Base-by-base conservation (phyloP, 2,329 filamentous ascomycete species). In the Mycocentrospora acerina region DNA sequence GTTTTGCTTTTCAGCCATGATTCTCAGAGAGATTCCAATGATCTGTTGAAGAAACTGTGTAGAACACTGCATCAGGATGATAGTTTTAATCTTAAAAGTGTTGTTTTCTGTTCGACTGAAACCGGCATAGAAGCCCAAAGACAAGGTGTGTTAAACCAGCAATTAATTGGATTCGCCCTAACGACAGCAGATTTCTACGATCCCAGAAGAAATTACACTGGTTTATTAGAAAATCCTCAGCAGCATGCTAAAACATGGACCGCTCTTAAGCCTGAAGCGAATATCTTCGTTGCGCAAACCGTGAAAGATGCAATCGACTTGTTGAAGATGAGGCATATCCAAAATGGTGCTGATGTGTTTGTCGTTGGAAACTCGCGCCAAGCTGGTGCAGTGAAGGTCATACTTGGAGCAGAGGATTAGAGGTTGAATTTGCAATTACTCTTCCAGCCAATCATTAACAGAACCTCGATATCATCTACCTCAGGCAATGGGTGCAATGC, bases 1-100 rank as follows among this genome's bases (percentile, higher is more conserved):
- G 28, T 29, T 16, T 29, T 29, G 28, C 15, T 29, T 16, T 29
- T 29, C 13, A 29, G 28, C 13, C 28, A 29, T 29, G 28, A 29
- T 5, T 29, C 28, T 16, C 28, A 16, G 28, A 29, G 28, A 16
- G 14, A 29, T 29, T 29, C 28, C 7, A 29, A 29, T 6, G 14
- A 16, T 16, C 15, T 29, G 28, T 16, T 29, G 18, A 13, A 29
- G 28, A 13, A 16, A 13, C 28, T 29, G 14, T 16, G 18, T 12
- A 16, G 18, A 9, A 16, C 18, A 16, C 11, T 29, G 9, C 9
- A 29, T 16, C 28, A 16, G 18, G 28, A 29, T 16, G n/a, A 29
- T 16, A 16, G 18, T 16, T 13, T 12, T 16, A 16, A 13, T 16
- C 7, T 29, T 16, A 29, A 13, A 16, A 13, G 18, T 10, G 28